These are phyloP conservation scores for Colletotrichum sansevieriae DNA, from an alignment of 2,329 filamentous ascomycete species.

Conservation along the genomic window DNA sequence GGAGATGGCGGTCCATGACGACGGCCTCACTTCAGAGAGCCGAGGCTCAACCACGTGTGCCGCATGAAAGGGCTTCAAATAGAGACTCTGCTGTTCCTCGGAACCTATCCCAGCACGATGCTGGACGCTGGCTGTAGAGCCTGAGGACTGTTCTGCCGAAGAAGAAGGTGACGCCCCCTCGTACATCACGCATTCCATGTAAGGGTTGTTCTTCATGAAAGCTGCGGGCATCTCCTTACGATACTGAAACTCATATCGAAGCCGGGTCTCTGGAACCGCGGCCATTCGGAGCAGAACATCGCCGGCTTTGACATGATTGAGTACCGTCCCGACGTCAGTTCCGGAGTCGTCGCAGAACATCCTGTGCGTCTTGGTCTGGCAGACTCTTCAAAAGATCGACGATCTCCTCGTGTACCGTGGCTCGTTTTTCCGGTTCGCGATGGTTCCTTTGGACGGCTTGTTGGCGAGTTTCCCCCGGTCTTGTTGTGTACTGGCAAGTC, in stretches of 20 bases:
- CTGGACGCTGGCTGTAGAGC: not conserved
- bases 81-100: slow-evolving; percentile 37
- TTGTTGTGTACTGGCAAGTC: slow-evolving; percentile 42
- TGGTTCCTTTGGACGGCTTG: slow-evolving; percentile 42
- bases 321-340: slow-evolving; percentile 47
- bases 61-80: slow-evolving; percentile 54
- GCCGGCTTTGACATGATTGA: slow-evolving; percentile 52
- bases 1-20: slow-evolving; percentile 47
- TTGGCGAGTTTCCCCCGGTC: slow-evolving; percentile 43
- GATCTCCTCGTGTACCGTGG: not conserved
- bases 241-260: slow-evolving; percentile 57
- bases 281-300: slow-evolving; percentile 55
- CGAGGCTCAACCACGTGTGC: slow-evolving; percentile 51
- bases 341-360: slow-evolving; percentile 53
- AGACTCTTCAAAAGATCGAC: slow-evolving; percentile 26
- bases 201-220: slow-evolving; percentile 46
- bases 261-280: slow-evolving; percentile 52
- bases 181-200: slow-evolving; percentile 47
- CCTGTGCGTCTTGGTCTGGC: slow-evolving; percentile 48
- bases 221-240: slow-evolving; percentile 43
- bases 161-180: slow-evolving; percentile 39
- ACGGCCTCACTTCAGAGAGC: slow-evolving; percentile 46
- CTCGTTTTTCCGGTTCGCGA: not conserved
- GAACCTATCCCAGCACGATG: not conserved
- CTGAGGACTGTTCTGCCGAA: not conserved